Conservation (phyloP, 1,139 yeast species). For the Meyerozyma sp. region DNA sequence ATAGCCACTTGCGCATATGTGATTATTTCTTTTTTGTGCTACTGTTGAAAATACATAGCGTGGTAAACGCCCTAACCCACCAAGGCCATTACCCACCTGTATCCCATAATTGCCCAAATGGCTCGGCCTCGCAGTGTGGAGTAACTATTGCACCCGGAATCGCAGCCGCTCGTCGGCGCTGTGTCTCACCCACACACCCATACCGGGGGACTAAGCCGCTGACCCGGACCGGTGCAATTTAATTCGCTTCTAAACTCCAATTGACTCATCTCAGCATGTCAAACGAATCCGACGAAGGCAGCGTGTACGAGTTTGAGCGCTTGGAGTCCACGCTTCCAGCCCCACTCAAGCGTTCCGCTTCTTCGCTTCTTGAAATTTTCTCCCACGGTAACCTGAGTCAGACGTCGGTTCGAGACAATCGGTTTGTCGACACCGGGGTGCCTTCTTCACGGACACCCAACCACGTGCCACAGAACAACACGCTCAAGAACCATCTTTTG, state of each 20-base stretch:
- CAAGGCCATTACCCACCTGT: too few species aligned
- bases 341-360: constrained; percentile 35
- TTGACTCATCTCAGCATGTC: not conserved
- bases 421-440: constrained; percentile 6
- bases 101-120: too few species aligned
- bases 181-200: not conserved
- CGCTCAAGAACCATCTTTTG: constrained; percentile 18
- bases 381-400: constrained; percentile 1
- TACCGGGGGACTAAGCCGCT: not conserved
- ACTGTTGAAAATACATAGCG: too few species aligned
- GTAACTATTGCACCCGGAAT: too few species aligned
- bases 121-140: too few species aligned
- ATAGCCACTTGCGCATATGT: too few species aligned
- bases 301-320: constrained; percentile 34
- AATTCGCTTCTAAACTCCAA: too few species aligned
- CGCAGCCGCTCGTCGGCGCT: too few species aligned
- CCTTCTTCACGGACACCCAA: constrained; percentile 20
- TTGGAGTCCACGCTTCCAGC: constrained; percentile 44
- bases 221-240: not conserved
- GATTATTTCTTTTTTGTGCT: too few species aligned
- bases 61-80: too few species aligned
- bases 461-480: constrained; percentile 6
- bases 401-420: constrained; percentile 6
- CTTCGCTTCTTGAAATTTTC: constrained; percentile 34
- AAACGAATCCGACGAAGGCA: constrained; percentile 21